Conservation (phyloP, 805 yeast species). For the Saccharomycopsis sp. region DNA sequence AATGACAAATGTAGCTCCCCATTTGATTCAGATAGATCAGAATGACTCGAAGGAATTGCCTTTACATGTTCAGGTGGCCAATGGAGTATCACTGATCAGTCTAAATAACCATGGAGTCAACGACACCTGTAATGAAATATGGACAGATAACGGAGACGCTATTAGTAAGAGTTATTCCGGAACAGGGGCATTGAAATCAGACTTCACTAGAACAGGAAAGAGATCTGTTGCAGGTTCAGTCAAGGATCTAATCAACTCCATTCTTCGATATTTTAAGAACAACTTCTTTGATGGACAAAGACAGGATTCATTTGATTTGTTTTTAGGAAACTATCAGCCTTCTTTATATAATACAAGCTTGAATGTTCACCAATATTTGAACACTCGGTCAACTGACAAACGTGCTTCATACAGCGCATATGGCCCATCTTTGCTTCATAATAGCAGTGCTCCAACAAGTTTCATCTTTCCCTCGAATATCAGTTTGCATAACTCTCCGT, state of each 20-base stretch:
- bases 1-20: background rate
- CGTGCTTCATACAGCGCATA: background rate
- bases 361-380: background rate
- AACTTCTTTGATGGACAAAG: constrained; percentile 86
- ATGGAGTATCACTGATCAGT: background rate
- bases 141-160: constrained; percentile 98
- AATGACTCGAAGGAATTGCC: background rate
- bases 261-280: constrained; percentile 77
- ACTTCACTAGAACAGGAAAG: constrained; percentile 89
- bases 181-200: constrained; percentile 95
- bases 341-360: background rate
- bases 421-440: background rate
- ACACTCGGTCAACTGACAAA: background rate
- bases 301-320: constrained; percentile 87
- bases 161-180: constrained; percentile 90
- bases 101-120: background rate
- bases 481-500: constrained; percentile 39
- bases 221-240: constrained; percentile 84
- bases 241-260: constrained; percentile 75
- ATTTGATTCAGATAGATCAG: background rate
- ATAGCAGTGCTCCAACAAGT: background rate
- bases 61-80: background rate
- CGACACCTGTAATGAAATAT: constrained; percentile 66
- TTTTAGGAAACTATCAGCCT: constrained; percentile 59
- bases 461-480: constrained; percentile 13